Conservation (phyloP, 352 stramenopile genomes). For the Vaucheria bursata region DNA sequence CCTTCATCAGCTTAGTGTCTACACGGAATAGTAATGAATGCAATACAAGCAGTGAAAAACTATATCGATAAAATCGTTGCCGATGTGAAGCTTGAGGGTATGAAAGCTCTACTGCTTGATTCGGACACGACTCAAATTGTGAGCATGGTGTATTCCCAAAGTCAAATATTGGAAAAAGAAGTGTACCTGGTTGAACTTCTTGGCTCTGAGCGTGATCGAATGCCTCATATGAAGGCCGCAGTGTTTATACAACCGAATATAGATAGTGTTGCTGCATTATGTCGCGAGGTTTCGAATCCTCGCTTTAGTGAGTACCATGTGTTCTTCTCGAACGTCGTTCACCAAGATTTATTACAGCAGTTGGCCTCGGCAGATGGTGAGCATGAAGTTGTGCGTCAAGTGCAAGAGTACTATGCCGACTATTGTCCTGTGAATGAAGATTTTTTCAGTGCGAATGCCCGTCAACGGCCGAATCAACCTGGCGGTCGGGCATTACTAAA, state of each 20-base stretch:
- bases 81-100: conserved; percentile 43
- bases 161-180: conserved; percentile 47
- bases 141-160: conserved; percentile 49
- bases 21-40: no score
- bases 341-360: conserved; percentile 80
- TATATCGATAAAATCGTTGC: conserved; percentile 72
- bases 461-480: conserved; percentile 12
- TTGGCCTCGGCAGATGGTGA: conserved; percentile 84
- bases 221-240: conserved; percentile 48
- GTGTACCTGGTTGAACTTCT: conserved; percentile 49
- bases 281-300: conserved; percentile 75
- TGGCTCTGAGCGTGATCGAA: conserved; percentile 34
- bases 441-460: conserved; percentile 85
- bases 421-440: conserved; percentile 95
- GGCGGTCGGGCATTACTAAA: conserved; percentile 59
- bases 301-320: conserved; percentile 97
- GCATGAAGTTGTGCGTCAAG: conserved; percentile 78
- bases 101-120: conserved; percentile 49
- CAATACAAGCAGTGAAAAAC: conserved; percentile 57
- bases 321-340: conserved; percentile 95
- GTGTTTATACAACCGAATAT: conserved; percentile 46
- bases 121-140: conserved; percentile 45
- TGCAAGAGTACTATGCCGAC: conserved; percentile 99
- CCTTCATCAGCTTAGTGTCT: no score
- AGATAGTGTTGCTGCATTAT: conserved; percentile 40